These are phyloP conservation scores for Chaetomiaceae sp. DNA, from an alignment of 2,329 filamentous ascomycete species.

Conservation along the genomic window DNA sequence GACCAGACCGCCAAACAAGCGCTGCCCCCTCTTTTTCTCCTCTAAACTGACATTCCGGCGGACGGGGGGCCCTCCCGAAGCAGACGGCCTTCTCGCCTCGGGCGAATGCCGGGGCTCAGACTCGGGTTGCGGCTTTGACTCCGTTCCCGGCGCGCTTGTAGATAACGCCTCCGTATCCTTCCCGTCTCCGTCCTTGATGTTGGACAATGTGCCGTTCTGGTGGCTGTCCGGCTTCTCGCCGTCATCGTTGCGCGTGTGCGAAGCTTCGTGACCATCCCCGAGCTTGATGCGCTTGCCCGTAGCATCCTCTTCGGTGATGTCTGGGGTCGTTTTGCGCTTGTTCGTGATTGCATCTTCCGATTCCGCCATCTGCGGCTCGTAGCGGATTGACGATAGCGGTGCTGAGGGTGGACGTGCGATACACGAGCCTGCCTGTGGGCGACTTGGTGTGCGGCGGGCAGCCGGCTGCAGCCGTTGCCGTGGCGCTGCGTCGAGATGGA, in stretches of 20 bases:
- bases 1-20: slow-evolving; percentile 78
- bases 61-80: slow-evolving; percentile 20
- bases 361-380: slow-evolving; percentile 4
- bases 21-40: slow-evolving; percentile 77
- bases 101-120: slow-evolving; percentile 2
- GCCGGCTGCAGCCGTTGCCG: too few relatives aligned
- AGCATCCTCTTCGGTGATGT: slow-evolving; percentile 4
- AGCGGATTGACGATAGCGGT: neutral
- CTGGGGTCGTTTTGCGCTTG: slow-evolving; percentile 22
- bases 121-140: neutral
- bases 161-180: neutral
- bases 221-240: neutral
- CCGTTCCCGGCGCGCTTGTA: neutral
- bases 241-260: neutral
- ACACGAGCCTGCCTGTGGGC: too few relatives aligned
- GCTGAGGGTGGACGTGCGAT: neutral
- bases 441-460: too few relatives aligned
- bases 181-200: neutral
- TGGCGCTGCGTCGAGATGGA: too few relatives aligned
- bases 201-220: neutral
- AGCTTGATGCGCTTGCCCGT: slow-evolving; percentile 18
- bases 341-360: slow-evolving; percentile 2
- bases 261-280: slow-evolving; percentile 3
- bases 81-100: slow-evolving; percentile 8
- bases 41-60: slow-evolving; percentile 51